Base-by-base conservation (phyloP, 2,329 filamentous ascomycete genomes). In the Hymenoscyphus occultus region DNA sequence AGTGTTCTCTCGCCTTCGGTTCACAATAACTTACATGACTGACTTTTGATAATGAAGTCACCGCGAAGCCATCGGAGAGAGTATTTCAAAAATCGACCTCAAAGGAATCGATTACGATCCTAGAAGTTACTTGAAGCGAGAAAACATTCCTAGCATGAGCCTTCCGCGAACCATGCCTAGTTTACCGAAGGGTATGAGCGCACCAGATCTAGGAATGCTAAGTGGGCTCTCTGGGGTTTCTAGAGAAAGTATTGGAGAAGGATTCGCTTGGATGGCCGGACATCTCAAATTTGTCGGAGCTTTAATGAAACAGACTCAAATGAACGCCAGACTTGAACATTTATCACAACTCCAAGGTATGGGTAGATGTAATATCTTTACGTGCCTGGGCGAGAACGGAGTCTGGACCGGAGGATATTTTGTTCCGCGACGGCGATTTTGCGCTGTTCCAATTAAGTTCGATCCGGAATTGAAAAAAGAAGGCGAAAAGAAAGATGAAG, bases 281-380 rank as follows among this genome's bases (percentile, higher is more conserved):
- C 93, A 97, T 76, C 85, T 96, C 61, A 91, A 92, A 42, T 97
- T 96, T 72, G 90, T 96, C 1, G 91, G 92, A 0, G 89, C 90
- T 57, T 82, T 97, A 1, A 84, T 92, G 69, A 88, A 90, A 62
- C 86, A 87, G 16, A 86, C 89, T 40, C 90, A 95, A 71, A 79
- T 96, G 67, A 85, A 84, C 63, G 82, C 84, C 56, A 83, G 93
- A 16, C 79, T 96, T 2, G 83, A 86, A 65, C 81, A 85, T 62
- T 79, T 93, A 60, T 83, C 84, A 0, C 76, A 81, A 1, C 80
- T 90, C 1, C 83, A 85, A 56, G 85, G 84, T 0, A 80, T 96
- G 0, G 89, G 89, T 0, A 87, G 92, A 70, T 84, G 85, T 19
- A 90, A 94, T 73, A 86, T 93, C 65, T 95, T 93, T 76, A 90